These are phyloP conservation scores for Floccularia luteovirens DNA, from an alignment of 768 basidiomycete genomes.

Conservation along the genomic window DNA sequence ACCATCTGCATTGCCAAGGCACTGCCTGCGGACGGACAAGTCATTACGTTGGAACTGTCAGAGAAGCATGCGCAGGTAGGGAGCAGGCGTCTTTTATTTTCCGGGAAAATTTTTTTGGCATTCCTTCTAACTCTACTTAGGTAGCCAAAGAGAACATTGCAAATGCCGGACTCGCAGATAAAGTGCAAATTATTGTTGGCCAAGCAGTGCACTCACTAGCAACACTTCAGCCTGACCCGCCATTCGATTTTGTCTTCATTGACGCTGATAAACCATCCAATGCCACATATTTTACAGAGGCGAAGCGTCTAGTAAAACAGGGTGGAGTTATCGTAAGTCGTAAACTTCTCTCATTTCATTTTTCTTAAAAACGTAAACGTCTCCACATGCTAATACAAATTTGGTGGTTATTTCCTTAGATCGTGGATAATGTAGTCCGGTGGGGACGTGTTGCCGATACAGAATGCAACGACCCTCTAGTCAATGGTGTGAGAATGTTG, in stretches of 20 bases:
- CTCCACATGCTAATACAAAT: no score
- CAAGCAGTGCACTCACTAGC: conserved; percentile 43
- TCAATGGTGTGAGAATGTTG: conserved; percentile 41
- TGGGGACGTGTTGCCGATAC: conserved; percentile 37
- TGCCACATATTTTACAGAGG: conserved; percentile 47
- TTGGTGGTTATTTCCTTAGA: conserved; percentile 25
- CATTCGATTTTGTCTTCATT: conserved; percentile 65
- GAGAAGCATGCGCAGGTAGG: conserved; percentile 38
- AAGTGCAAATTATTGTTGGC: conserved; percentile 43
- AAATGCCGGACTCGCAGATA: conserved; percentile 40
- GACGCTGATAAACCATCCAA: conserved; percentile 64
- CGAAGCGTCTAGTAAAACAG: conserved; percentile 49
- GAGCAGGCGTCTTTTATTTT: background rate
- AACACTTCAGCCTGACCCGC: conserved; percentile 34
- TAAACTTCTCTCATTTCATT: conserved; percentile 1
- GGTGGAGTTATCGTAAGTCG: conserved; percentile 59
- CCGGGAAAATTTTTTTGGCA: background rate
- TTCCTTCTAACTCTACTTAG: no score
- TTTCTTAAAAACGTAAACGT: background rate
- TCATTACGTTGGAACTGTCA: conserved; percentile 40
- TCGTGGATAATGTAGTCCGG: conserved; percentile 58
- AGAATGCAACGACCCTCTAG: conserved; percentile 17
- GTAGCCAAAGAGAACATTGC: conserved; percentile 52
- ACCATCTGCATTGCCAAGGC: conserved; percentile 36
- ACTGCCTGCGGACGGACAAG: conserved; percentile 41